Evolutionary conservation across 768 basidiomycete species (phyloP).

Genomic region (Podaxis sp.): DNA sequence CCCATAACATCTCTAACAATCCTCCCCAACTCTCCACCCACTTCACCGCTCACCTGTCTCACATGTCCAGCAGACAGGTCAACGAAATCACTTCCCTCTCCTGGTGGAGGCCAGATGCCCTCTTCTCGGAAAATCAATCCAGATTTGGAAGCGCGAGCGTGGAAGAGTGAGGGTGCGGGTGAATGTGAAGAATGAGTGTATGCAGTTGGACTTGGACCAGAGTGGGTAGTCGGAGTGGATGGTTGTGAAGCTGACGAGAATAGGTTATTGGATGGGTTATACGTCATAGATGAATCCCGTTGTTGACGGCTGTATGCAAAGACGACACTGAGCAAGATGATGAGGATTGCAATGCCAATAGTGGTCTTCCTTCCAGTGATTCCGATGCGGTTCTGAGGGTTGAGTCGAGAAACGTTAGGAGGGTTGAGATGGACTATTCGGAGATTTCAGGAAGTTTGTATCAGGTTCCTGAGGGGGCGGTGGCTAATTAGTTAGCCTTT

Average conservation of each 20-base stretch:
- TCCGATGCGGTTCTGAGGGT: conserved; percentile 12
- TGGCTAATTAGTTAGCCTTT: neutral
- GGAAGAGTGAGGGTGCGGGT: conserved; percentile 35
- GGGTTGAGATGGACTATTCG: neutral
- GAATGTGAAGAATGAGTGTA: conserved; percentile 18
- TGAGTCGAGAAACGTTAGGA: conserved; percentile 4
- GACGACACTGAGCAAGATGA: conserved; percentile 12
- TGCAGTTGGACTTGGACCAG: neutral
- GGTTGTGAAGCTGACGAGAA: neutral
- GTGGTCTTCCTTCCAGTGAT: conserved; percentile 20
- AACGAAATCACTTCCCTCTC: conserved; percentile 29
- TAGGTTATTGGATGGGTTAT: neutral
- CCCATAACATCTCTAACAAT: conserved; percentile 3
- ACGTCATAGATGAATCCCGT: neutral
- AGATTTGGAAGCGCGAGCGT: conserved; percentile 38
- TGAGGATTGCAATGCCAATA: conserved; percentile 11
- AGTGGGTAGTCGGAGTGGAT: neutral
- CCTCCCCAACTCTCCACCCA: conserved; percentile 24
- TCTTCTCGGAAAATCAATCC: conserved; percentile 51
- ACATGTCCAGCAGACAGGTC: conserved; percentile 47
- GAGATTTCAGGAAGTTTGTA: neutral
- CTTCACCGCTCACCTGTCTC: conserved; percentile 26
- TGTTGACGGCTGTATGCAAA: conserved; percentile 14
- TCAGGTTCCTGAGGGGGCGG: neutral
- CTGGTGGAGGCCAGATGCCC: conserved; percentile 41